Percentiles rank a stretch among this genome's conserved stretches.
Conservation (phyloP, 345 rosid genomes). For the Murraya koenigii region DNA sequence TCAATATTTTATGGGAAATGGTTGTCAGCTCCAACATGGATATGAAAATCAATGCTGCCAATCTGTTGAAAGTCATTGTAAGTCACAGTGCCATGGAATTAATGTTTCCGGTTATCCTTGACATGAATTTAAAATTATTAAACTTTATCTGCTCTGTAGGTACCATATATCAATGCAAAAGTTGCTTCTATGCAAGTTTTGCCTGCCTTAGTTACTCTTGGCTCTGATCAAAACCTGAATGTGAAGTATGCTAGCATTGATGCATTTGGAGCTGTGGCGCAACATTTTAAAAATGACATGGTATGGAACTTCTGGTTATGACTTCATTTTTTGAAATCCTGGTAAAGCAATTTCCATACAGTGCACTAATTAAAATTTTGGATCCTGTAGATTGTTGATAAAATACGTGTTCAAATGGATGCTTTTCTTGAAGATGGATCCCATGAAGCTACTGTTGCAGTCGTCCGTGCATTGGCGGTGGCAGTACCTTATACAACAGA, state of each 20-base stretch:
- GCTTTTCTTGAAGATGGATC: constrained; percentile 99
- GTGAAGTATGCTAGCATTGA: constrained; percentile 96
- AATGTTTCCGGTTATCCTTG: constrained; percentile 12
- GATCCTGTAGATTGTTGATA: constrained; percentile 82
- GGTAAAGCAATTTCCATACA: neutral
- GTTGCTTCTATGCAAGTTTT: constrained; percentile 76
- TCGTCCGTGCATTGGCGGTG: constrained; percentile 74
- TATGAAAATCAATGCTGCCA: constrained; percentile 78
- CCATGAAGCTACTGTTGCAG: constrained; percentile 91
- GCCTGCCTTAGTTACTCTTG: constrained; percentile 93
- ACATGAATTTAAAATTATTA: neutral
- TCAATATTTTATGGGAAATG: constrained; percentile 94
- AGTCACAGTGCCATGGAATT: constrained; percentile 30
- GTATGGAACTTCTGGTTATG: constrained; percentile 30
- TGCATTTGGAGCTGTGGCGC: constrained; percentile 95
- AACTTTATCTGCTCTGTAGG: constrained; percentile 43
- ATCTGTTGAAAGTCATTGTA: constrained; percentile 78
- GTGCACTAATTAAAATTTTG: constrained; percentile 17
- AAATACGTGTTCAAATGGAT: constrained; percentile 98
- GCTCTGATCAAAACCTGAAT: constrained; percentile 86
- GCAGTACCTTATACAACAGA: constrained; percentile 96
- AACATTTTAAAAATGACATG: constrained; percentile 88
- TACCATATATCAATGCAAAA: constrained; percentile 78
- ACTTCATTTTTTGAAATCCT: constrained; percentile 2
- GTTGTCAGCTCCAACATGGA: constrained; percentile 76